Evolutionary conservation across 176 grass and related monocot genomes (phyloP), one percentile per base, ranked within the genome.

Genomic region (Oryza coarctata): DNA sequence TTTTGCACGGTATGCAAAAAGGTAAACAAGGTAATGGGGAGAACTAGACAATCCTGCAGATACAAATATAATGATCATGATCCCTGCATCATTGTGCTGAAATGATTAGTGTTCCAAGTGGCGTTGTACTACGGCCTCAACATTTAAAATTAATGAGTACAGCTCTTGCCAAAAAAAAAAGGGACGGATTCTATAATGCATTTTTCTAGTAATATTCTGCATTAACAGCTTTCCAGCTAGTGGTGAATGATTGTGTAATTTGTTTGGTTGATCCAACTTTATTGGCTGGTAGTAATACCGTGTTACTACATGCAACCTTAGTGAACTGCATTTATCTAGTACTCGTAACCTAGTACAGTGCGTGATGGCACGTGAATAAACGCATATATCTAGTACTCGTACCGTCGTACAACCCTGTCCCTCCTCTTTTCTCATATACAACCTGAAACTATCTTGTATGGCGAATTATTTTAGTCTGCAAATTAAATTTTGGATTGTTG

Each of bases 41-140:
- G 25, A 27, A 17, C 4, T 31, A 29, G 55, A 11, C 23, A 41
- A 9, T 73, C 65, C 58, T 20, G 18, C 25, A 9, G 40, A 26
- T 9, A 41, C 30, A 34, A 27, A 44, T 26, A 29, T 47, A 45
- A 27, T 44, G 50, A 23, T 25, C 79, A 71, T 87, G 18, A 87
- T 64, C 63, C 22, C 52, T 15, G 40, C 32, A 55, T 82, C 72
- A 77, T 65, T 83, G 80, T 22, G 73, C 40, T 10, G 66, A 40
- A 49, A 83, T 88, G 68, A 83, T 79, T 78, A 33, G 12, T 22
- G 12, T 27, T 7, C 44, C 74, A 83, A 22, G 74, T 73, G 60
- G 67, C 43, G 67, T 18, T 18, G 43, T 10, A 23, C 30, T 71
- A 55, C 55, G 23, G 23, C n/a, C 7, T 4, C 36, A 27, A 13